Evolutionary conservation across 1,139 yeast genomes (phyloP).

Genomic region (Diutina mesorugosa): DNA sequence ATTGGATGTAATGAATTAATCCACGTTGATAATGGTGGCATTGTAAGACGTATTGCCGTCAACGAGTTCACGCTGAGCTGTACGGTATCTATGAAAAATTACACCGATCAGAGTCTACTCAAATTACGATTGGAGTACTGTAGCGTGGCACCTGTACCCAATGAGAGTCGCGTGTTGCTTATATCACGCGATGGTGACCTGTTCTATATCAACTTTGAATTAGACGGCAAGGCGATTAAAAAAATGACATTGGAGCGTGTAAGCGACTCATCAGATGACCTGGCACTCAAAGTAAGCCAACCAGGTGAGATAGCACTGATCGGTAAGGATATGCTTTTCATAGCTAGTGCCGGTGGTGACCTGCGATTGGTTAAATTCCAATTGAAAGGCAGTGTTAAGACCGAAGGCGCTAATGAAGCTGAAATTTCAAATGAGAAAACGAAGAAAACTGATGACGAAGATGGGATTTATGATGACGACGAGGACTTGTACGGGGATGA

Average conservation of each 20-base stretch:
- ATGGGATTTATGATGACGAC: slow-evolving; percentile 14
- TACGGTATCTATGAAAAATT: slow-evolving; percentile 35
- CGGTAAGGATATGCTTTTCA: slow-evolving; percentile 23
- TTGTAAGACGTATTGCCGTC: slow-evolving; percentile 52
- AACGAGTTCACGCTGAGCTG: slow-evolving; percentile 41
- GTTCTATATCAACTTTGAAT: slow-evolving; percentile 37
- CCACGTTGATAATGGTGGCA: slow-evolving; percentile 77
- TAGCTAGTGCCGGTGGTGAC: slow-evolving; percentile 23
- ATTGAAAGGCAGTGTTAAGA: slow-evolving; percentile 11
- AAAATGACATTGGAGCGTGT: slow-evolving; percentile 19
- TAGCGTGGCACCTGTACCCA: slow-evolving; percentile 30
- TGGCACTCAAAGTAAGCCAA: slow-evolving; percentile 11
- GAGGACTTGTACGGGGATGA: slow-evolving; percentile 14
- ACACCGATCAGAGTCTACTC: slow-evolving; percentile 39
- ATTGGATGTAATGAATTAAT: slow-evolving; percentile 69
- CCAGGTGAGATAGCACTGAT: slow-evolving; percentile 23
- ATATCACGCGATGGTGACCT: slow-evolving; percentile 40
- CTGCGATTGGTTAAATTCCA: slow-evolving; percentile 21
- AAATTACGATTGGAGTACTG: slow-evolving; percentile 49
- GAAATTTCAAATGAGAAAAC: not conserved
- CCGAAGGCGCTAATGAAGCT: not conserved
- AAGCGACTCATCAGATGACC: not conserved
- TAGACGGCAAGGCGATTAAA: slow-evolving; percentile 34
- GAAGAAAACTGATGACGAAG: slow-evolving; percentile 3
- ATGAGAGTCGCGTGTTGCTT: slow-evolving; percentile 39